Conservation (phyloP, 306 rosid genomes). For the Pterocarpus santalinus region DNA sequence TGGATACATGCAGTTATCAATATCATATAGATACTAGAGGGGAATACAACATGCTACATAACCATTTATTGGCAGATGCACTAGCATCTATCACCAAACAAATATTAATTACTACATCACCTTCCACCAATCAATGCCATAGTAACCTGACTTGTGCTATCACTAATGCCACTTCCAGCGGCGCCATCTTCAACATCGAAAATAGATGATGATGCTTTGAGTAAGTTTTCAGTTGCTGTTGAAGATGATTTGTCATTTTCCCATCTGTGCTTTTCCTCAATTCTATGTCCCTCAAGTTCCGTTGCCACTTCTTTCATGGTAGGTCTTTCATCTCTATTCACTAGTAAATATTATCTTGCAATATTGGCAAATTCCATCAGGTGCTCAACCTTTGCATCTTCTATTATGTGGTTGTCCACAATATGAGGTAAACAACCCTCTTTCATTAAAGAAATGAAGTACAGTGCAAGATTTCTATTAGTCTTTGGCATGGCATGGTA, state of each 20-base stretch:
- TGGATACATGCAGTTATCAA: background rate
- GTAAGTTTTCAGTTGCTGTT: slow-evolving; percentile 37
- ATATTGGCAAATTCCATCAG: slow-evolving; percentile 50
- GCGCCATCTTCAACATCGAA: background rate
- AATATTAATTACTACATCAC: background rate
- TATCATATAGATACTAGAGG: background rate
- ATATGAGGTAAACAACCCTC: slow-evolving; percentile 49
- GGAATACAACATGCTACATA: background rate
- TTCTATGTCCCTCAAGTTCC: slow-evolving; percentile 54
- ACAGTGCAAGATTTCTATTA: slow-evolving; percentile 49
- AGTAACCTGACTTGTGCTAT: slow-evolving; percentile 14
- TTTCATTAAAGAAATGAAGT: slow-evolving; percentile 50
- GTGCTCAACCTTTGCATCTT: slow-evolving; percentile 43
- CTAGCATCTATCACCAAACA: background rate
- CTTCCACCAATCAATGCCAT: slow-evolving; percentile 21
- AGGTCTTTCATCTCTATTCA: slow-evolving; percentile 65
- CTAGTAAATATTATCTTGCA: slow-evolving; percentile 47
- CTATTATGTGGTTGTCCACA: slow-evolving; percentile 43
- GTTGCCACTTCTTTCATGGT: slow-evolving; percentile 68
- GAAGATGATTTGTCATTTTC: background rate
- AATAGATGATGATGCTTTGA: background rate
- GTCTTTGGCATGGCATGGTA: slow-evolving; percentile 40
- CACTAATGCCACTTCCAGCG: background rate
- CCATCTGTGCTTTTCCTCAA: slow-evolving; percentile 34
- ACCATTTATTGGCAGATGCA: background rate